phyloP scores from a whole-genome alignment of 2,329 filamentous ascomycete species.

The Ceratocystiopsis minuta region DNA sequence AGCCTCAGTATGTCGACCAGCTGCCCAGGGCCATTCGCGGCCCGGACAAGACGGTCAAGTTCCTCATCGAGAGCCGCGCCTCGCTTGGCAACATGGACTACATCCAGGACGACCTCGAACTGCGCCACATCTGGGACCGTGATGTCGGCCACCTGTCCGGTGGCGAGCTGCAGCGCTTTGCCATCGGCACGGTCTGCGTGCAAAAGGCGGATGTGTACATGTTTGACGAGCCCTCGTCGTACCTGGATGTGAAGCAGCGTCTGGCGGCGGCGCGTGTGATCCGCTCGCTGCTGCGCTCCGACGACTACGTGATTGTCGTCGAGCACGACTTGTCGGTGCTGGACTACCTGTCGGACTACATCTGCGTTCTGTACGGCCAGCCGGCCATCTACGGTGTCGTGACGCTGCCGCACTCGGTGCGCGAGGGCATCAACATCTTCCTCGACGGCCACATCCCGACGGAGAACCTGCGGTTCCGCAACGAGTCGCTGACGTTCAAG shows the following conservation, averaged over 20 bases:
- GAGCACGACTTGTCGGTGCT: slow-evolving; percentile 98
- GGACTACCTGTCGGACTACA: slow-evolving; percentile 96
- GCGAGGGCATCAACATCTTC: slow-evolving; percentile 99
- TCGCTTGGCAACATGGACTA: slow-evolving; percentile 66
- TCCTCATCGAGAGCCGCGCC: slow-evolving; percentile 57
- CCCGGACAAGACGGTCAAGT: slow-evolving; percentile 59
- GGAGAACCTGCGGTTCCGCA: slow-evolving; percentile 94
- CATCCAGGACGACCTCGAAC: slow-evolving; percentile 57
- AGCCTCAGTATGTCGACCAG: slow-evolving; percentile 98
- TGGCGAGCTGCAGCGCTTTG: slow-evolving; percentile 95
- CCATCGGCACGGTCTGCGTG: slow-evolving; percentile 87
- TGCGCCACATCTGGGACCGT: slow-evolving; percentile 60
- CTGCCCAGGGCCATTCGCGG: slow-evolving; percentile 84
- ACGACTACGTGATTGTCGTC: slow-evolving; percentile 96
- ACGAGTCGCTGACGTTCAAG: slow-evolving; percentile 91
- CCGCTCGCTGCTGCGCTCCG: slow-evolving; percentile 67
- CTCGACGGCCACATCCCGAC: slow-evolving; percentile 89
- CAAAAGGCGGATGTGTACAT: slow-evolving; percentile 98
- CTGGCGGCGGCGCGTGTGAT: slow-evolving; percentile 83
- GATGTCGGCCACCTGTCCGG: slow-evolving; percentile 82
- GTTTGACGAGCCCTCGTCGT: slow-evolving; percentile 98
- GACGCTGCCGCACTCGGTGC: slow-evolving; percentile 83
- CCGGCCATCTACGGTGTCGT: slow-evolving; percentile 96
- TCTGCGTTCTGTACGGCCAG: slow-evolving; percentile 90
- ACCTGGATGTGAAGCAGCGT: slow-evolving; percentile 98